Evolutionary conservation across 2,329 filamentous ascomycete species (phyloP).

Genomic region (Arthrobotrys entomopaga): DNA sequence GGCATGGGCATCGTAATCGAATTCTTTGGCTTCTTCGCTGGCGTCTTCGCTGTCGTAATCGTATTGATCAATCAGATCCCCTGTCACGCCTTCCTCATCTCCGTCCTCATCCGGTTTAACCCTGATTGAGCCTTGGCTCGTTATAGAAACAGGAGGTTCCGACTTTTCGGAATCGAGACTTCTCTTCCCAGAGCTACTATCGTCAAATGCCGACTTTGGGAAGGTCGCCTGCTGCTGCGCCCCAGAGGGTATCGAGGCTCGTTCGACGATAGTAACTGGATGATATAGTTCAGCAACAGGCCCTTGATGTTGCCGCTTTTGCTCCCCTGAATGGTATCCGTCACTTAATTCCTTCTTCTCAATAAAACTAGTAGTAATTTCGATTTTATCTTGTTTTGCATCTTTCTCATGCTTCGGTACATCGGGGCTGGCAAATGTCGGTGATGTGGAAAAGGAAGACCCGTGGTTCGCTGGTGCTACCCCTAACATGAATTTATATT

Average conservation of each 20-base stretch:
- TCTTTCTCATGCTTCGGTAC: constrained; percentile 50
- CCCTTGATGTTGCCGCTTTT: constrained; percentile 36
- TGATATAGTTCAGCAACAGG: constrained; percentile 13
- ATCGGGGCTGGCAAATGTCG: constrained; percentile 51
- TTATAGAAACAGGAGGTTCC: constrained; percentile 47
- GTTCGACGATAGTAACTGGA: constrained; percentile 4
- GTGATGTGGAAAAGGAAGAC: constrained; percentile 38
- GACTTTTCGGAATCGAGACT: constrained; percentile 37
- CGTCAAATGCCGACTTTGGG: constrained; percentile 26
- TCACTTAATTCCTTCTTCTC: constrained; percentile 4
- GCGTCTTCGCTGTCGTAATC: constrained; percentile 44
- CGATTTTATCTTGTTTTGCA: constrained; percentile 45
- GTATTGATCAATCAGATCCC: constrained; percentile 49
- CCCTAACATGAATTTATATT: constrained; percentile 47
- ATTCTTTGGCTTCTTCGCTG: constrained; percentile 11
- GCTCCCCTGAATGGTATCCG: constrained; percentile 1
- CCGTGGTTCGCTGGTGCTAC: constrained; percentile 22
- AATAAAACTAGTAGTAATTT: constrained; percentile 51
- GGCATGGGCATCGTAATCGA: background rate
- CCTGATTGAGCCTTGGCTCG: constrained; percentile 39
- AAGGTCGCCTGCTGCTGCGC: constrained; percentile 44
- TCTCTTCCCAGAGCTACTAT: constrained; percentile 32
- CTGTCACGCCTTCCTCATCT: constrained; percentile 46
- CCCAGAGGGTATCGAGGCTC: constrained; percentile 15
- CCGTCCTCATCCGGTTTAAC: constrained; percentile 54